Conservation (phyloP, 1,284 basidiomycete genomes). For the Cutaneotrichosporon dermatis region DNA sequence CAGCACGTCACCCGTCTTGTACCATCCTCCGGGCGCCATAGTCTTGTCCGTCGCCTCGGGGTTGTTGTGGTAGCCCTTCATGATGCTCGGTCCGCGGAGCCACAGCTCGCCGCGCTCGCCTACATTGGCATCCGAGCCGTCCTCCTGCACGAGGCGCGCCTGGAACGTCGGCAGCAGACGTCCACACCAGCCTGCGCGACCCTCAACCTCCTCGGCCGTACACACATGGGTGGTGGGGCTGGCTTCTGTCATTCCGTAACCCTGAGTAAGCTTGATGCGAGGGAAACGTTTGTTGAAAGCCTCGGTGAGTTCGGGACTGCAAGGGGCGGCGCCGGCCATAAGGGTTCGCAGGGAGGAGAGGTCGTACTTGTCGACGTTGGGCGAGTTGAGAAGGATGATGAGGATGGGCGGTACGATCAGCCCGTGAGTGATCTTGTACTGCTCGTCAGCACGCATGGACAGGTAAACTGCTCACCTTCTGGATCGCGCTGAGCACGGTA, state of each 20-base stretch:
- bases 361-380: slow-evolving; percentile 65
- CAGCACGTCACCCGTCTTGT: slow-evolving; percentile 77
- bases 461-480: slow-evolving; percentile 50
- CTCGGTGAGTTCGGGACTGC: slow-evolving; percentile 52
- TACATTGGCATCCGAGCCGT: slow-evolving; percentile 49
- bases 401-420: slow-evolving; percentile 81
- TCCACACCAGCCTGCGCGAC: slow-evolving; percentile 62
- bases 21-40: slow-evolving; percentile 65
- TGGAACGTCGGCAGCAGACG: slow-evolving; percentile 70
- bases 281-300: slow-evolving; percentile 27
- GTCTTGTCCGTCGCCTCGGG: slow-evolving; percentile 60
- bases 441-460: slow-evolving; percentile 18
- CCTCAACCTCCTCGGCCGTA: slow-evolving; percentile 18
- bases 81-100: slow-evolving; percentile 69
- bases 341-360: slow-evolving; percentile 57
- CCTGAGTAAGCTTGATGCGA: slow-evolving; percentile 36
- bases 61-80: slow-evolving; percentile 70
- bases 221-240: slow-evolving; percentile 39
- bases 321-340: slow-evolving; percentile 76
- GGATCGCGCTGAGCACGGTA: slow-evolving; percentile 63
- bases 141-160: slow-evolving; percentile 60
- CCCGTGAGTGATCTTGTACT: slow-evolving; percentile 60
- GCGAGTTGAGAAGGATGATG: slow-evolving; percentile 53
- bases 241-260: slow-evolving; percentile 54
- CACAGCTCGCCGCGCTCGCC: slow-evolving; percentile 72